Base-by-base conservation (phyloP, 345 rosid species). In the Bruguiera gymnorhiza region DNA sequence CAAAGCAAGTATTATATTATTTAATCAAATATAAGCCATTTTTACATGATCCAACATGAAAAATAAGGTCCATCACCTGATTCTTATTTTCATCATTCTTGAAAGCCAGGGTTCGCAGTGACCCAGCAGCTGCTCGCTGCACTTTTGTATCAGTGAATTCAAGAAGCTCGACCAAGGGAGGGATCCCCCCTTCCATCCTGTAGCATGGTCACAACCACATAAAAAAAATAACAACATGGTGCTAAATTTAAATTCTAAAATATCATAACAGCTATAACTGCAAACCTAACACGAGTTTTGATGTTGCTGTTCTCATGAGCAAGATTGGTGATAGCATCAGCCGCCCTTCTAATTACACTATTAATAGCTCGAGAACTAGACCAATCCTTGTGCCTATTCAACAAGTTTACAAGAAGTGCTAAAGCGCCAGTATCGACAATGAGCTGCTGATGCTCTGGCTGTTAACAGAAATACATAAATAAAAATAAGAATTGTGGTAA, bases 61-160 rank as follows among this genome's bases (percentile, higher is more conserved):
- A 60, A 64, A 23, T 18, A 74, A 65, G 29, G 18, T 30, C 9
- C 2, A 52, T 71, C 70, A 94, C 99, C 91, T 85, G 91, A 72
- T 89, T 92, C 82, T 95, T 95, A 72, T 95, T 95, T 60, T 88
- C 96, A 73, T 95, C 97, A 23, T 95, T 95, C 81, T 92, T 95
- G 83, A 92, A 95, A 51, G 98, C 99, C 78, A 95, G 80, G 57
- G 99, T 95, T 70, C 99, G 85, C 76, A 95, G 71, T 57, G 99
- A 97, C 68, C 97, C 99, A 53, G 97, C 99, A 74, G 99, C 94
- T 75, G 99, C 97, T 86, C 99, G 90, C 78, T 95, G 98, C 78
- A 95, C 98, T 78, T 95, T 95, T 32, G 89, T 73, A 70, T 90
- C 99, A 65, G 83, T 69, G 81, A 86, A 90, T 69, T 89, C 96